Conservation (phyloP, 139 green algal genomes). For the Micractinium conductrix region DNA sequence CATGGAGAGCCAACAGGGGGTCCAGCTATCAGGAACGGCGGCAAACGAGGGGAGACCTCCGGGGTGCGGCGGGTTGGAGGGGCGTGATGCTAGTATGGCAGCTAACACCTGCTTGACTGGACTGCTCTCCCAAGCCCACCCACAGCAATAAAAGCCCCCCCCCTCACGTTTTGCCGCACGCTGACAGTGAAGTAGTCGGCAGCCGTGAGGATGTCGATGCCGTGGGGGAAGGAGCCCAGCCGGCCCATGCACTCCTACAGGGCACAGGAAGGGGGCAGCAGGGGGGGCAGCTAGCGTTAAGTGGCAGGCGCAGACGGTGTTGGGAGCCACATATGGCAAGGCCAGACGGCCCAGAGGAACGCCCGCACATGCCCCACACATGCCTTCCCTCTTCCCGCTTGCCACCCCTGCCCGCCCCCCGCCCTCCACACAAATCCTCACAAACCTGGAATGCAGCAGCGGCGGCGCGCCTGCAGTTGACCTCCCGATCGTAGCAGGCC, state of each 20-base stretch:
- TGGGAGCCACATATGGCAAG: no score
- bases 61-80: background rate
- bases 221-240: constrained; percentile 86
- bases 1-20: background rate
- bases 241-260: constrained; percentile 93
- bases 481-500: constrained; percentile 91
- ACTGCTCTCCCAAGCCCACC: background rate
- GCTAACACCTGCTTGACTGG: background rate
- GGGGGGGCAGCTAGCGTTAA: background rate
- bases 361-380: background rate
- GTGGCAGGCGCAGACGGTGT: no score
- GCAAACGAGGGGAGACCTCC: no score
- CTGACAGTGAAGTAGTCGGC: constrained; percentile 94
- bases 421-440: background rate
- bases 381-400: background rate
- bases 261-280: background rate
- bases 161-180: constrained; percentile 41
- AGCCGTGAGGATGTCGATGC: constrained; percentile 88
- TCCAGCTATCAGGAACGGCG: no score
- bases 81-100: background rate
- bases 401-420: background rate
- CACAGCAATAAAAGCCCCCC: background rate
- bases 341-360: no score
- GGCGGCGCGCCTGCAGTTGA: constrained; percentile 88
- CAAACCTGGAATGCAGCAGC: constrained; percentile 87